phyloP scores from a whole-genome alignment of 2,329 filamentous ascomycete species.

The Ilyonectria robusta region DNA sequence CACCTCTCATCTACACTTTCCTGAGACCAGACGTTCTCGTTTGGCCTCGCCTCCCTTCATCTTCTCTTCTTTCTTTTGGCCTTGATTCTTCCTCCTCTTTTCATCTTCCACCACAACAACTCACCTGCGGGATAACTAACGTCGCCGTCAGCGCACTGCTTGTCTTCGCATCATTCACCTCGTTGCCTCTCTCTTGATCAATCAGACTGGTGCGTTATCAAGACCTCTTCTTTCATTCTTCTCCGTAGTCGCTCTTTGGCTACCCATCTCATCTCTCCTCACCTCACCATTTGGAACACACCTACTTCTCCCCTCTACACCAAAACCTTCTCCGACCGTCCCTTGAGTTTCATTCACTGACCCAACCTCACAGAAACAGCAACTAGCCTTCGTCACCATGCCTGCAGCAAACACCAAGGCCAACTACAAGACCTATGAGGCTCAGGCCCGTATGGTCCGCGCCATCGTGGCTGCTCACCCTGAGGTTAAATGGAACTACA shows the following conservation, averaged over 20 bases:
- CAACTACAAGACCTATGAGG: constrained; percentile 73
- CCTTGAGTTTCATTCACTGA: constrained; percentile 1
- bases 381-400: constrained; percentile 55
- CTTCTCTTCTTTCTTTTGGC: not conserved
- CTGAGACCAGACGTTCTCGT: not conserved
- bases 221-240: not conserved
- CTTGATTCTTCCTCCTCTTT: not conserved
- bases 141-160: not conserved
- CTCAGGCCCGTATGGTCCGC: constrained; percentile 71
- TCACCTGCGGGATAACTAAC: not conserved
- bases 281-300: too few relatives aligned
- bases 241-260: not conserved
- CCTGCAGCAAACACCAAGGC: constrained; percentile 58
- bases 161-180: not conserved
- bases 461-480: constrained; percentile 73
- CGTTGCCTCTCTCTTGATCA: not conserved
- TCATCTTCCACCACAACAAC: not conserved
- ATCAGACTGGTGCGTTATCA: not conserved
- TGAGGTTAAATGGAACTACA: constrained; percentile 70
- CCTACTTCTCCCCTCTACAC: not conserved
- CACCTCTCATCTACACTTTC: not conserved
- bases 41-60: not conserved
- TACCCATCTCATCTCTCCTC: too few relatives aligned
- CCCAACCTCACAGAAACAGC: not conserved
- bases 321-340: not conserved